phyloP scores from a whole-genome alignment of 1,139 yeast genomes.

The Pichia sp. region DNA sequence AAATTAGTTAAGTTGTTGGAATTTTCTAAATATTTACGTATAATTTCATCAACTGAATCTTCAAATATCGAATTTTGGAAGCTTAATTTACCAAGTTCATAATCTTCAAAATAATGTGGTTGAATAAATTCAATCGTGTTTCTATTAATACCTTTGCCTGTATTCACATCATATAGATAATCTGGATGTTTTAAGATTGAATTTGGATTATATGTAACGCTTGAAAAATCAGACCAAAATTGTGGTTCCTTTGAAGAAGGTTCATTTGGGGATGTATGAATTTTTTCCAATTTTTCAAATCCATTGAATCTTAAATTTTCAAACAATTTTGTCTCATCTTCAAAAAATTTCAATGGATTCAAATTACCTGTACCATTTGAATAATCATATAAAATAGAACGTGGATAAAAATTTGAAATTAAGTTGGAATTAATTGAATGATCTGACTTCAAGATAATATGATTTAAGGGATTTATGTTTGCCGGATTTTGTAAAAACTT shows the following conservation, averaged over 20 bases:
- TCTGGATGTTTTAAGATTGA: slow-evolving; percentile 46
- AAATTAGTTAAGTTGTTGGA: slow-evolving; percentile 72
- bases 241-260: neutral
- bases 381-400: slow-evolving; percentile 74
- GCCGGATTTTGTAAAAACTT: slow-evolving; percentile 44
- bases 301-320: too few relatives aligned
- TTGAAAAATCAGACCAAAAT: slow-evolving; percentile 80
- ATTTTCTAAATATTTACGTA: slow-evolving; percentile 64
- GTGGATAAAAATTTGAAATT: slow-evolving; percentile 57
- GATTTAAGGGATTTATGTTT: slow-evolving; percentile 1
- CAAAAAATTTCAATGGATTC: slow-evolving; percentile 45
- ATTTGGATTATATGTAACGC: slow-evolving; percentile 59
- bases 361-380: slow-evolving; percentile 59
- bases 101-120: too few relatives aligned
- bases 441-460: slow-evolving; percentile 8
- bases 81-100: slow-evolving; percentile 44
- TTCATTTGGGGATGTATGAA: too few relatives aligned
- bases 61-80: slow-evolving; percentile 29
- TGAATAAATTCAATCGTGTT: too few relatives aligned
- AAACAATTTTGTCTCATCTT: too few relatives aligned
- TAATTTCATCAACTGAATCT: slow-evolving; percentile 51
- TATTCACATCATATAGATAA: slow-evolving; percentile 46
- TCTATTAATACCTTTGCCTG: slow-evolving; percentile 32
- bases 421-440: neutral
- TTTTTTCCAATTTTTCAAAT: too few relatives aligned